phyloP scores from a whole-genome alignment of 169 alveolate species.

The Eimeria necatrix region DNA sequence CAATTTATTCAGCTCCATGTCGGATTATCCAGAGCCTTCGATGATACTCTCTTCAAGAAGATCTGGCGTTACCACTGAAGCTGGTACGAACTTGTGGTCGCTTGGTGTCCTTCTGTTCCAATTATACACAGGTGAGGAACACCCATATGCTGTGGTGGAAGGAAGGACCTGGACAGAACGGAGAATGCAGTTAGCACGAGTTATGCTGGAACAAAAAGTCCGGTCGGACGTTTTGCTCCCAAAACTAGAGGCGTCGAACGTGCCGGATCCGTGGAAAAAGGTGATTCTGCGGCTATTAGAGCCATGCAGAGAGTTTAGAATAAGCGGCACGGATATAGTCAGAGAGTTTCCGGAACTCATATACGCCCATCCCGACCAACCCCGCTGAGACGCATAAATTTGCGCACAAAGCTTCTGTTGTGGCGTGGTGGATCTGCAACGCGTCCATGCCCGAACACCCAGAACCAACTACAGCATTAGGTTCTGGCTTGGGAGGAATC shows the following conservation, averaged over 20 bases:
- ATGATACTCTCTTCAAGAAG: background rate
- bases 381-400: background rate
- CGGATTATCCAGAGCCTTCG: slow-evolving; percentile 7
- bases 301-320: background rate
- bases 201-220: background rate
- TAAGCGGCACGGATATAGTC: background rate
- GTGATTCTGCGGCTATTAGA: slow-evolving; percentile 1
- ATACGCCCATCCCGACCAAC: background rate
- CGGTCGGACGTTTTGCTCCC: background rate
- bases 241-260: background rate
- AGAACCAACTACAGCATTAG: background rate
- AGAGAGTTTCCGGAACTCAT: background rate
- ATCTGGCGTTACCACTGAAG: background rate
- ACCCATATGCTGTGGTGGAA: background rate
- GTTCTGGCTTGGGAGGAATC: background rate
- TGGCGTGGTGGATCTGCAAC: too few relatives aligned
- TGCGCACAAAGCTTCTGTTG: background rate
- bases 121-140: slow-evolving; percentile 21
- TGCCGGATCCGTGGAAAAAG: background rate
- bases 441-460: background rate
- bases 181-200: background rate
- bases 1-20: background rate
- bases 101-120: slow-evolving; percentile 18
- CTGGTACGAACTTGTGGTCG: slow-evolving; percentile 32
- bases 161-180: background rate